These are phyloP conservation scores for Penicillium sp. DNA, from an alignment of 2,329 filamentous ascomycete species.

Conservation along the genomic window DNA sequence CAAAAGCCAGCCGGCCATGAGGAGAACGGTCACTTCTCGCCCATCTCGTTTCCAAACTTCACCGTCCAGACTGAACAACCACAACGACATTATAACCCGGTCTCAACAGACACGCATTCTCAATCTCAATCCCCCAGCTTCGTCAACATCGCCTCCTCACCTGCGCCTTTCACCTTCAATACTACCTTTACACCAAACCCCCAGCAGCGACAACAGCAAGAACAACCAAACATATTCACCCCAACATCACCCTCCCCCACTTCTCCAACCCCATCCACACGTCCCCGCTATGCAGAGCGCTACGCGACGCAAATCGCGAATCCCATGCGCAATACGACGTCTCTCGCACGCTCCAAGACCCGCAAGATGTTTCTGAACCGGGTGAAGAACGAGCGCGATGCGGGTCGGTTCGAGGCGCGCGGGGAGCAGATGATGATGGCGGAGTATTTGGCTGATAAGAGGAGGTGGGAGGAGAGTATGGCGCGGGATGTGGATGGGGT, in stretches of 20 bases:
- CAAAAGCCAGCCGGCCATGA: slow-evolving; percentile 11
- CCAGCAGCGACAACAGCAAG: neutral
- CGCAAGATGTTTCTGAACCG: slow-evolving; percentile 48
- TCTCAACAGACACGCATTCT: neutral
- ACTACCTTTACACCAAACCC: neutral
- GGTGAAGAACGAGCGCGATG: slow-evolving; percentile 45
- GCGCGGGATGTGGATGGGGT: slow-evolving; percentile 36
- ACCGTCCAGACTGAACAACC: slow-evolving; percentile 12
- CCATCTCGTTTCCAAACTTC: slow-evolving; percentile 18
- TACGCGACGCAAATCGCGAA: slow-evolving; percentile 41
- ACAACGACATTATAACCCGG: neutral
- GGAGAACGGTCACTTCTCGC: slow-evolving; percentile 17
- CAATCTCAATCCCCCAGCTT: slow-evolving; percentile 3
- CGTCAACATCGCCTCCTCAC: slow-evolving; percentile 8
- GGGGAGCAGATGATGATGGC: slow-evolving; percentile 49
- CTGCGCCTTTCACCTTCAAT: slow-evolving; percentile 4
- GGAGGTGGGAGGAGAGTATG: slow-evolving; percentile 46
- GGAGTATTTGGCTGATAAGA: slow-evolving; percentile 46
- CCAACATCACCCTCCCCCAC: slow-evolving; percentile 20
- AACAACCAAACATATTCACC: slow-evolving; percentile 13
- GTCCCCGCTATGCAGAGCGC: slow-evolving; percentile 40
- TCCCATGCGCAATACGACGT: slow-evolving; percentile 34
- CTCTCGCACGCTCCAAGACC: slow-evolving; percentile 39
- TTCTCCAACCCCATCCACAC: slow-evolving; percentile 22
- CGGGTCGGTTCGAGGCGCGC: slow-evolving; percentile 43